A percentile compares a stretch with the other conserved stretches of the same genome.
phyloP scores from a whole-genome alignment of 768 basidiomycete genomes.

The Baorangia bicolor region DNA sequence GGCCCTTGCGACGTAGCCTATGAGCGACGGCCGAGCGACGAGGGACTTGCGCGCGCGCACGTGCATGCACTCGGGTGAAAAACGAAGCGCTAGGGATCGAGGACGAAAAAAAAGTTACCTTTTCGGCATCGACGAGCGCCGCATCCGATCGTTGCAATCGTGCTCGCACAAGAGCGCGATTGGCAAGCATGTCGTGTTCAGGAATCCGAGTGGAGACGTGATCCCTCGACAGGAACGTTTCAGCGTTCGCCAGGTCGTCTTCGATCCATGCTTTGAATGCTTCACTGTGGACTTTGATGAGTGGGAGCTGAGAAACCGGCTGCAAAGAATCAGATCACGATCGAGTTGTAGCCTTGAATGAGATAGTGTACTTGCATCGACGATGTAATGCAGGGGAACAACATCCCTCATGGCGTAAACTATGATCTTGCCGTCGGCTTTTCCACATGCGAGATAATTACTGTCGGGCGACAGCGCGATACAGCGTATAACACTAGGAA shows the following conservation, averaged over 20 bases:
- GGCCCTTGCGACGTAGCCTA: neutral
- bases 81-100: too few relatives aligned
- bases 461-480: too few relatives aligned
- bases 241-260: neutral
- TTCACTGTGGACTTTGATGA: neutral
- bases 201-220: fast-evolving
- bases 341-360: too few relatives aligned
- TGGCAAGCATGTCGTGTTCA: neutral
- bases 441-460: too few relatives aligned
- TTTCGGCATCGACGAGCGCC: neutral
- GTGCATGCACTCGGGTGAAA: too few relatives aligned
- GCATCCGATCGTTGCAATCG: neutral
- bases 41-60: neutral
- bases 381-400: neutral
- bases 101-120: neutral
- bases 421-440: neutral
- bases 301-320: neutral
- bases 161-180: neutral
- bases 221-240: neutral
- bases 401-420: neutral
- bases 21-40: neutral
- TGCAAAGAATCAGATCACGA: neutral
- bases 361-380: slow-evolving; percentile 9
- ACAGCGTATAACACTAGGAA: too few relatives aligned
- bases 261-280: slow-evolving; percentile 5